These are phyloP conservation scores for Trichophyton simii DNA, from an alignment of 2,329 filamentous ascomycete genomes.

Conservation along the genomic window DNA sequence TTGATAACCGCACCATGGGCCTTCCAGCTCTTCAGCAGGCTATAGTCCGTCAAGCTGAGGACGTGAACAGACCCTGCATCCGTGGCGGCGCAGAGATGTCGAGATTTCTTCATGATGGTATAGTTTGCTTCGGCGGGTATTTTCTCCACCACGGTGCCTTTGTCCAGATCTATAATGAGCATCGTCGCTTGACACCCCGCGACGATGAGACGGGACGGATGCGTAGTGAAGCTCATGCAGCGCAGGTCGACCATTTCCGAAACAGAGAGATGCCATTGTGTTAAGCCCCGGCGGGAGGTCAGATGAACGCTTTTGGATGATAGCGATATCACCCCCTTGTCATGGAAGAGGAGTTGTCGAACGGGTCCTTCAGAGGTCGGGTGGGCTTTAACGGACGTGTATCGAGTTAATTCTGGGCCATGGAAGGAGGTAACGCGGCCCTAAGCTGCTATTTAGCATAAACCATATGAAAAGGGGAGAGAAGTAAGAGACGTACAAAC, in stretches of 20 bases:
- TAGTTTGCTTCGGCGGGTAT: conserved; percentile 64
- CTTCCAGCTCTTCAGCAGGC: conserved; percentile 74
- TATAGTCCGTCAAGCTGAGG: conserved; percentile 65
- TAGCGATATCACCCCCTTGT: conserved; percentile 78
- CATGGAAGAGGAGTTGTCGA: conserved; percentile 79
- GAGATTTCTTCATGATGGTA: conserved; percentile 76
- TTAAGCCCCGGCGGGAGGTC: conserved; percentile 65
- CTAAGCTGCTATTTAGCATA: conserved; percentile 33
- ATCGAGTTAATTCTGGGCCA: conserved; percentile 69
- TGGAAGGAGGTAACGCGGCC: conserved; percentile 83
- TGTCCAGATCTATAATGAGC: conserved; percentile 62
- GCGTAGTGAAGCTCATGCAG: conserved; percentile 92
- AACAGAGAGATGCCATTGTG: conserved; percentile 78
- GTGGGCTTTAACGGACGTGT: conserved; percentile 83
- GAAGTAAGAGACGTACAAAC: conserved; percentile 46
- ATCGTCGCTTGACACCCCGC: conserved; percentile 78
- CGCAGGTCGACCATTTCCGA: conserved; percentile 70
- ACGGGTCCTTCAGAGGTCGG: conserved; percentile 60
- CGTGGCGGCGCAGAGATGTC: conserved; percentile 86
- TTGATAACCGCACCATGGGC: conserved; percentile 81
- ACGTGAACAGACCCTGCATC: conserved; percentile 72
- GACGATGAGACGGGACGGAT: conserved; percentile 71
- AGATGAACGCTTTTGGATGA: conserved; percentile 78
- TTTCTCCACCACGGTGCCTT: conserved; percentile 60
- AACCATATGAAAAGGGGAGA: background rate